Conservation (phyloP, 108 stramenopile species). For the Conticribra guillardii region DNA sequence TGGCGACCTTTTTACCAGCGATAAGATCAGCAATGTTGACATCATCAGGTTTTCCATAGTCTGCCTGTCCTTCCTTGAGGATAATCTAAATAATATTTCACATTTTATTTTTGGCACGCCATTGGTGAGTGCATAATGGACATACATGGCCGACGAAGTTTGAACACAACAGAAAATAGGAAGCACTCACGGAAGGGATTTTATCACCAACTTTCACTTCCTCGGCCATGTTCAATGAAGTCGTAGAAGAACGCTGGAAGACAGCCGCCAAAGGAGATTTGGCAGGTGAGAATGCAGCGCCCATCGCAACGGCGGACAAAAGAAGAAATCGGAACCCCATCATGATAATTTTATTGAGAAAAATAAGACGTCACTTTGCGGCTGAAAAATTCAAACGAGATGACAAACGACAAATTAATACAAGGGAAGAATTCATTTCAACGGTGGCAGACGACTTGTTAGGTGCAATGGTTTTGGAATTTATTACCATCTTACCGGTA, state of each 20-base stretch:
- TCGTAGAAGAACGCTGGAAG: constrained; percentile 8
- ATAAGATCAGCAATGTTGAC: constrained; percentile 68
- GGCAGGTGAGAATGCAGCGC: constrained; percentile 40
- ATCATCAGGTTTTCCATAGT: constrained; percentile 58
- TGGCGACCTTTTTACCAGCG: constrained; percentile 84
- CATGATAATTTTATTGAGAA: no score
- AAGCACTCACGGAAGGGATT: constrained; percentile 55
- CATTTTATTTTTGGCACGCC: no score
- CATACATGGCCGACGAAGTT: no score
- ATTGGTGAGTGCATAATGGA: no score
- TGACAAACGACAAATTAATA: no score
- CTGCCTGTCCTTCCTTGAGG: constrained; percentile 64
- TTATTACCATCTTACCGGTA: no score
- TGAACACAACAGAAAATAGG: not conserved
- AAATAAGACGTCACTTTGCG: no score
- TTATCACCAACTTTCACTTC: constrained; percentile 84
- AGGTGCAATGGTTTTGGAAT: no score
- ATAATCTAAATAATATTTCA: not conserved
- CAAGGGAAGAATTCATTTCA: no score
- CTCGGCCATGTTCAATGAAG: constrained; percentile 36
- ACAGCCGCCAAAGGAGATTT: not conserved
- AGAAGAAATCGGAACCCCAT: no score
- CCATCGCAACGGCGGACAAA: constrained; percentile 11
- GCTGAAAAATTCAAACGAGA: no score
- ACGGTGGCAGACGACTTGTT: no score